phyloP scores from a whole-genome alignment of 2,329 filamentous ascomycete genomes.

The Fusarium sp. region DNA sequence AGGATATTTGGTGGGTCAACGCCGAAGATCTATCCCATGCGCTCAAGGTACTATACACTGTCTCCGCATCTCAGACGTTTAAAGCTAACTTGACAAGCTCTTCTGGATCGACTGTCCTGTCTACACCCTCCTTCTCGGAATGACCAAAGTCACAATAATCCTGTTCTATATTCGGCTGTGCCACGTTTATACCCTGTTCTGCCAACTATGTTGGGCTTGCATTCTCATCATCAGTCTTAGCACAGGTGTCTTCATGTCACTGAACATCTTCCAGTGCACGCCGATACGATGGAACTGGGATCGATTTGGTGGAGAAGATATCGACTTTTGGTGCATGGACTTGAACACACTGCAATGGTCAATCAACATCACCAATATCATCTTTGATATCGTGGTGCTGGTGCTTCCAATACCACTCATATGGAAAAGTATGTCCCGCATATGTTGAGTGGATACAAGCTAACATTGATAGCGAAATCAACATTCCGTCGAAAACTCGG shows the following conservation, averaged over 20 bases:
- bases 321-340: conserved; percentile 5
- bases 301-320: not conserved
- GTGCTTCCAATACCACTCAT: conserved; percentile 10
- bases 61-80: accelerated
- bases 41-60: not conserved
- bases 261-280: conserved; percentile 5
- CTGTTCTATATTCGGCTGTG: conserved; percentile 10
- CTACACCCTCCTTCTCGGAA: not conserved
- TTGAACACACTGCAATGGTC: conserved; percentile 8
- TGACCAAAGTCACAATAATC: conserved; percentile 10
- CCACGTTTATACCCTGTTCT: conserved; percentile 3
- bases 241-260: not conserved
- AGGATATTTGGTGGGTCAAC: conserved; percentile 9
- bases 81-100: not conserved
- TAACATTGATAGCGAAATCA: not conserved
- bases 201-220: not conserved
- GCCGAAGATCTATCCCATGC: not conserved
- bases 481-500: conserved; percentile 8
- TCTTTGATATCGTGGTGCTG: not conserved
- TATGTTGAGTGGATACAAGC: accelerated
- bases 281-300: conserved; percentile 17
- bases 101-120: conserved; percentile 15
- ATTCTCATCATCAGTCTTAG: not conserved
- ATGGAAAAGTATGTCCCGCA: not conserved
- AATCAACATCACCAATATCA: conserved; percentile 10